A percentile compares a stretch with the other conserved stretches of the same genome.
phyloP scores from a whole-genome alignment of 2,329 filamentous ascomycete species.

The Blastomyces percursus region DNA sequence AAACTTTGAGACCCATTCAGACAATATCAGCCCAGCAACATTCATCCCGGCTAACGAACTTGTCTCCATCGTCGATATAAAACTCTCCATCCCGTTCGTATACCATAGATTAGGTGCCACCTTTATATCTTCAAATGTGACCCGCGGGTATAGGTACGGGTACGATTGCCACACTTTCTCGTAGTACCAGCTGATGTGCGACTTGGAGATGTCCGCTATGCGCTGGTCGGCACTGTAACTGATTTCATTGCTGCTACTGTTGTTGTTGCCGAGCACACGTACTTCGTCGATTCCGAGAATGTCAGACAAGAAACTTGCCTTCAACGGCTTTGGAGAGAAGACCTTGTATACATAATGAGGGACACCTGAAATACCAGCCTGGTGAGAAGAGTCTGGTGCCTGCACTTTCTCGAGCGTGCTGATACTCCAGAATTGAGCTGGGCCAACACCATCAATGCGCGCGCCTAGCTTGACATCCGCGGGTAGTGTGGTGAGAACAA shows the following conservation, averaged over 20 bases:
- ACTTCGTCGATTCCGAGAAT: constrained; percentile 38
- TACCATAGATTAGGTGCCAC: constrained; percentile 47
- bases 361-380: constrained; percentile 9
- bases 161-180: constrained; percentile 74
- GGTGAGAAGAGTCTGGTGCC: constrained; percentile 40
- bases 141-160: constrained; percentile 69
- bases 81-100: constrained; percentile 67
- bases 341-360: constrained; percentile 55
- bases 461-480: constrained; percentile 35
- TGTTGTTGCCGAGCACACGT: constrained; percentile 9
- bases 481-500: constrained; percentile 72
- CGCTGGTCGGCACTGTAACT: constrained; percentile 11
- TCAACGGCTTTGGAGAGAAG: constrained; percentile 47
- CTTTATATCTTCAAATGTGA: constrained; percentile 73
- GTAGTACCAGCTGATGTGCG: constrained; percentile 61
- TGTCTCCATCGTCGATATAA: constrained; percentile 97
- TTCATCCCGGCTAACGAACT: constrained; percentile 74
- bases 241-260: constrained; percentile 11
- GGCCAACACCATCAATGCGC: constrained; percentile 50
- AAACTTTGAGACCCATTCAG: constrained; percentile 23
- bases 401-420: constrained; percentile 56
- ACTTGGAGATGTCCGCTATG: constrained; percentile 27
- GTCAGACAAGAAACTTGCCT: constrained; percentile 36
- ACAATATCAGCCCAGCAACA: constrained; percentile 45
- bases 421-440: constrained; percentile 73